Percentiles rank a stretch among this genome's conserved stretches.
Evolutionary conservation across 2,329 filamentous ascomycete species (phyloP).

Genomic region (Emergomyces pasteurianus): DNA sequence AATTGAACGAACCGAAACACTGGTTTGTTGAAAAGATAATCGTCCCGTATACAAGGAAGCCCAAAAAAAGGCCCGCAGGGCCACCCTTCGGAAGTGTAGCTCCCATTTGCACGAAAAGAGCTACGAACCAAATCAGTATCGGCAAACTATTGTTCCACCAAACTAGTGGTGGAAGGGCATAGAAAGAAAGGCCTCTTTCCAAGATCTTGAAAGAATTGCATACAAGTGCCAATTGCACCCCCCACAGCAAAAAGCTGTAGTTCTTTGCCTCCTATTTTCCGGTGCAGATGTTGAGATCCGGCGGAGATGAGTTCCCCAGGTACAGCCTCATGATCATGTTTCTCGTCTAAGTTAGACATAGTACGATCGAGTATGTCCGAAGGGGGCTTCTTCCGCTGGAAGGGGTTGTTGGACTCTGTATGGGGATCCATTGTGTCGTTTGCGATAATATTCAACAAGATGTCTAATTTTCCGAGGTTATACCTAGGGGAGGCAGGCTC

Average conservation of each 20-base stretch:
- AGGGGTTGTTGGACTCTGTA: neutral
- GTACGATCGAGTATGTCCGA: neutral
- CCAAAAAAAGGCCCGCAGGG: slow-evolving; percentile 24
- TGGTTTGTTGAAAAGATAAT: slow-evolving; percentile 23
- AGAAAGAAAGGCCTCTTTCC: neutral
- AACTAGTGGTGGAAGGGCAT: neutral
- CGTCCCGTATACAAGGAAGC: slow-evolving; percentile 16
- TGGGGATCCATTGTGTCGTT: neutral
- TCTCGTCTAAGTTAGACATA: slow-evolving; percentile 1
- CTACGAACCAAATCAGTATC: neutral
- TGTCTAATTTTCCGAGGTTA: neutral
- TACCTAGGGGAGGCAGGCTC: neutral
- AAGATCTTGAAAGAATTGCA: slow-evolving; percentile 1
- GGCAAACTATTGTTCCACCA: neutral
- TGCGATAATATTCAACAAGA: neutral
- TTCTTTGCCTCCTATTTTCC: slow-evolving; percentile 21
- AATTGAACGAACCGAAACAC: slow-evolving; percentile 12
- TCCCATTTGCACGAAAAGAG: slow-evolving; percentile 19
- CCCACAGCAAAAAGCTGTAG: slow-evolving; percentile 25
- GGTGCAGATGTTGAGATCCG: slow-evolving; percentile 19
- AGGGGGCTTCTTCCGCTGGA: neutral
- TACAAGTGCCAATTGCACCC: slow-evolving; percentile 25
- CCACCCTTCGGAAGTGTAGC: slow-evolving; percentile 23
- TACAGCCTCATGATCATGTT: neutral
- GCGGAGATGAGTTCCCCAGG: slow-evolving; percentile 8